Base-by-base conservation (phyloP, 1,284 basidiomycete genomes). In the Pseudozyma flocculosa region DNA sequence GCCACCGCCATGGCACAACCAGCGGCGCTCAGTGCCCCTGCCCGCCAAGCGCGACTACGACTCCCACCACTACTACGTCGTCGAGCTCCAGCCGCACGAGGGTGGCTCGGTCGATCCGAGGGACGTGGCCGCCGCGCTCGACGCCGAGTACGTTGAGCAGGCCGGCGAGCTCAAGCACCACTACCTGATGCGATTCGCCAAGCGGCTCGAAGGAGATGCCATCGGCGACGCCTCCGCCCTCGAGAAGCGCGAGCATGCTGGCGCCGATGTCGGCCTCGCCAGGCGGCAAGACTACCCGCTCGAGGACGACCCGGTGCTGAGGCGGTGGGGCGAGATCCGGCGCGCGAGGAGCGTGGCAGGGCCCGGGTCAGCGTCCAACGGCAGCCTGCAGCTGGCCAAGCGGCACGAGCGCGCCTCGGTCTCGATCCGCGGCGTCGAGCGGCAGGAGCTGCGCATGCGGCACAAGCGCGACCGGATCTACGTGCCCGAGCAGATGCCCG, bases 1-100 rank as follows among this genome's bases (percentile, higher is more conserved):
- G 29, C 34, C 22, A 10, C 29, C 21, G 21, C 54, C 56, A 9
- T 67, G 60, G 64, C 38, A 50, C 15, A 50, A 59, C 43, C 60
- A 63, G 41, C 59, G 58, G 21, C 55, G 56, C 29, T 43, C 52
- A 22, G 60, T 69, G 17, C 47, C 66, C 4, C 57, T 68, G 15
- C 69, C 76, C 43, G 51, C 54, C 11, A 73, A 70, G 57, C 68
- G 79, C 18, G 63, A 68, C 2, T 93, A 97, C 78, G 79, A 83
- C 65, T 87, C 88, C 9, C 89, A 97, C 79, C 83, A 88, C 68
- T 98, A 99, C 81, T 94, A 93, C 81, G 88, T 91, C 56, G 78
- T 94, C 23, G 87, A 92, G 77, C 85, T 90, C 75, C 80, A 84
- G 67, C 84, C 88, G 45, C 72, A 73, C 8, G 76, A 79, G 43